Evolutionary conservation across 202 grass and related monocot species (phyloP), one percentile per base, ranked within the genome.

Genomic region (Brachypodium distachyon): DNA sequence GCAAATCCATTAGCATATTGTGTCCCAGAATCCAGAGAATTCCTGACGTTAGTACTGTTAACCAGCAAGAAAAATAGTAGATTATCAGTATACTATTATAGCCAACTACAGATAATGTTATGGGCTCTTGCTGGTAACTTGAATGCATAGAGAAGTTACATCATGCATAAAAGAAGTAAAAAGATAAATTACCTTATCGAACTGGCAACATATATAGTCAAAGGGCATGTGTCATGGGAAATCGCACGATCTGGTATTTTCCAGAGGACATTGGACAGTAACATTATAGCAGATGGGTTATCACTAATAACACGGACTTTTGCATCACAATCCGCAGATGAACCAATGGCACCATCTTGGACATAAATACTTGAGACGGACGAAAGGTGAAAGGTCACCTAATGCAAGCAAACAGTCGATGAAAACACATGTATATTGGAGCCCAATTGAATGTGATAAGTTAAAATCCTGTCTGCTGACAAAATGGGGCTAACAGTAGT

Each of bases 371-470:
- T 83, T 52, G 88, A 82, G 75, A 92, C 68, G 14, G 89, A 92
- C 68, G 95, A 98, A 62, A 98, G 77, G 61, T 92, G 95, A 86
- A 84, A 92, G 1, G 82, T 92, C 73, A 98, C 95, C 95, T 97
- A 79, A 71, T 72, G 46, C 85, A 63, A 80, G 69, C 12, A 69
- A 82, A 32, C 13, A 74, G 19, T 26, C n/a, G 8, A 5, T 64
- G 37, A 76, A 64, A 48, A 78, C 3, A 63, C 34, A 41, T 7
- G 18, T 6, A 44, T 32, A 5, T 13, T 53, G 9, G 7, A 38
- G 59, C 36, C 31, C 63, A 46, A 74, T 7, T 56, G 47, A 16
- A 59, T 75, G 18, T 16, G 4, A 4, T 2, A 40, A 21, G 1
- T 19, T 31, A 27, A 17, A 48, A 42, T 51, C 62, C 28, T 49